Base-by-base conservation (phyloP, 2,329 filamentous ascomycete species). In the Cryphonectria parasitica region DNA sequence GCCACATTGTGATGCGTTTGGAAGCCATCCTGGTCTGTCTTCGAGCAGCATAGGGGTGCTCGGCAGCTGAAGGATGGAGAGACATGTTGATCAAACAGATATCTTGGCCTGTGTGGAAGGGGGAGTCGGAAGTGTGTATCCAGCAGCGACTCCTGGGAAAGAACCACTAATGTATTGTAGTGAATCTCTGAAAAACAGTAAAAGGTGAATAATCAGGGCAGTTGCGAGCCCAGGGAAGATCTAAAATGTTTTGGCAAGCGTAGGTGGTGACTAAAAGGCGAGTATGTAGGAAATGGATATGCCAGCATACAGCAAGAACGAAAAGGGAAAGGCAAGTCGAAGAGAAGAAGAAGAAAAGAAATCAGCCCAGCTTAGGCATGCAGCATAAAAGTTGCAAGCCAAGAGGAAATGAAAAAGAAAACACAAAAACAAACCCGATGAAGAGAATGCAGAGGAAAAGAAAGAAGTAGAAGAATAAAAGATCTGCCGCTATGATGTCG, bases 1-100 rank as follows among this genome's bases (percentile, higher is more conserved):
- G 74, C 74, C 74, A 75, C 69, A 75, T 73, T 17, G 74, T 75
- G 28, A 74, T 41, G 31, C 73, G 72, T 34, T 73, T 74, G 41
- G 64, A 63, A 17, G 60, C 25, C 25, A 70, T 66, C 17, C 54
- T 36, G 22, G 62, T 63, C 2, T 54, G 45, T 45, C 65, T 64
- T 34, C 67, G 61, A 52, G n/a, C 68, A 41, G 62, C 66, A 39
- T 45, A 43, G 17, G 41, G 62, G 8, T 52, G 8, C 41, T 60
- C 36, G 36, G 65, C 36, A 17, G 56, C 25, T n/a, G 56, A 60
- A 45, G 70, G 72, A 43, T 71, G 64, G 61, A 71, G 52, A 65
- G 73, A 72, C 72, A 74, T 74, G n/a, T 8, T 49, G 52, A n/a
- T 61, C 36, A 34, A 34, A 34, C 34, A 2, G 28, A 49, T 3